Evolutionary conservation across 75 land plant species (phyloP).

Genomic region (Cunninghamia lanceolata): DNA sequence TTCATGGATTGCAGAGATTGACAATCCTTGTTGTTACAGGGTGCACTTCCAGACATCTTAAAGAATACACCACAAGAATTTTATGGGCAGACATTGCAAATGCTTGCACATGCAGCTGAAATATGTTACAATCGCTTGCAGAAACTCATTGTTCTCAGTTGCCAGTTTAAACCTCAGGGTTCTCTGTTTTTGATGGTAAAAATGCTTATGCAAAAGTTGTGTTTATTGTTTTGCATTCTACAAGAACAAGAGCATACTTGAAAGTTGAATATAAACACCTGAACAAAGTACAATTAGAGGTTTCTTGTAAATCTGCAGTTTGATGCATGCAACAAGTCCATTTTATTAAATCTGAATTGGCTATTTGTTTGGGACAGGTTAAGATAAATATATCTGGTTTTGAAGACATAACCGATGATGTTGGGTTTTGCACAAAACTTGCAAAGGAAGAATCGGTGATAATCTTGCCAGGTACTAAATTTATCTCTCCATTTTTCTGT

Average conservation of each 20-base stretch:
- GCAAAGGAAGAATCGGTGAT: constrained; percentile 83
- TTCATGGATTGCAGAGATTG: neutral
- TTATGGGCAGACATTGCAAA: constrained; percentile 34
- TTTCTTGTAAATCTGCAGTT: neutral
- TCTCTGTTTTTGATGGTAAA: constrained; percentile 89
- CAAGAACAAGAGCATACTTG: neutral
- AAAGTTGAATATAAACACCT: neutral
- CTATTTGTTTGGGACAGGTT: constrained; percentile 4
- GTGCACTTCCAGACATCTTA: constrained; percentile 68
- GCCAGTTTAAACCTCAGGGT: constrained; percentile 77
- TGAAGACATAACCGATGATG: constrained; percentile 63
- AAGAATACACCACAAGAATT: constrained; percentile 63
- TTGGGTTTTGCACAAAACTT: constrained; percentile 77
- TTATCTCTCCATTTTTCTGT: neutral
- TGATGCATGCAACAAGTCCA: neutral
- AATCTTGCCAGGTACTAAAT: constrained; percentile 71
- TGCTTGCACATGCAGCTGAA: constrained; percentile 50
- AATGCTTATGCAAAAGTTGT: neutral
- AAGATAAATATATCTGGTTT: constrained; percentile 24
- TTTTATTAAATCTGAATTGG: neutral
- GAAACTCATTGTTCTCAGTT: constrained; percentile 47
- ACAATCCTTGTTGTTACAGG: constrained; percentile 35
- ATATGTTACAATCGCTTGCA: constrained; percentile 52
- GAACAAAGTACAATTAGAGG: neutral
- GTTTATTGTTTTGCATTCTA: neutral